Base-by-base conservation (phyloP, 345 rosid species). In the Nephelium lappaceum region DNA sequence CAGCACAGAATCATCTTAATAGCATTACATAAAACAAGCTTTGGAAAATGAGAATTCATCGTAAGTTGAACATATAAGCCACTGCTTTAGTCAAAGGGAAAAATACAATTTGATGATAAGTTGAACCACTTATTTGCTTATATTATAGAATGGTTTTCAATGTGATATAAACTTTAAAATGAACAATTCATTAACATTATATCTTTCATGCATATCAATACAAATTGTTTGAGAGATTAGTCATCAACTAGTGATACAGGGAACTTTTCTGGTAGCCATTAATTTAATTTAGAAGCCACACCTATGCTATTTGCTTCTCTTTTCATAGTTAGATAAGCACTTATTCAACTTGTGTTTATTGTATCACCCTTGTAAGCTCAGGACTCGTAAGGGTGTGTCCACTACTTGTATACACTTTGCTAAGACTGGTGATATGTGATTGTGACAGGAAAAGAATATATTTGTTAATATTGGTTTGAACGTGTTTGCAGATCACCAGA, bases 401-500 rank as follows among this genome's bases (percentile, higher is more conserved):
- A 67, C 24, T n/a, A 9, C n/a, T 14, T 23, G 53, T 41, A 14
- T 24, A 47, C 60, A 47, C 39, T 70, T 69, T 14, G 73, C 60
- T 47, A 25, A 49, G 60, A 69, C 21, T 69, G 25, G n/a, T 38
- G 19, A 39, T 38, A 72, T 11, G 64, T 57, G 19, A 57, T 21
- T 72, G 11, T 72, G 60, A 39, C 47, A 7, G 42, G 66, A 58
- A 57, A 72, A 38, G 0, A 15, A 51, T 14, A 14, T 18, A 51
- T 42, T 69, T 18, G 69, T 47, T 72, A 69, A 66, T 69, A 8
- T 63, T 79, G 49, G 41, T 47, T 60, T 80, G 8, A 39, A 36
- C 57, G 71, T 80, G 75, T 49, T 9, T 79, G 86, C 92, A 95
- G 99, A 81, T 89, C 74, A 88, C 92, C 79, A 88, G 99, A 82